Evolutionary conservation across 768 basidiomycete species (phyloP).

Genomic region (Polyporus arcularius): DNA sequence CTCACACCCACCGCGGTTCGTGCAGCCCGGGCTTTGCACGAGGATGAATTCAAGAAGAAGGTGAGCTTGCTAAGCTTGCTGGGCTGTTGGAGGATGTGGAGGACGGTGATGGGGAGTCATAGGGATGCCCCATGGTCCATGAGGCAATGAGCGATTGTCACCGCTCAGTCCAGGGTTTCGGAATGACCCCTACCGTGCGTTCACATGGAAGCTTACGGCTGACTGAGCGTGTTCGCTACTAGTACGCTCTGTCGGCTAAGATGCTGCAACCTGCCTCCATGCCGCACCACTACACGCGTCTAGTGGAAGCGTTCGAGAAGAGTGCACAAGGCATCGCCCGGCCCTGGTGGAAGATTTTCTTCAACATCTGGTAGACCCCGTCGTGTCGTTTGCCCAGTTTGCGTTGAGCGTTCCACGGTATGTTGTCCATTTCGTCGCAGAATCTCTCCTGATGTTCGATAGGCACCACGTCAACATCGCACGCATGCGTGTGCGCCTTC

Average conservation of each 20-base stretch:
- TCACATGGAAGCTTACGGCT: not conserved
- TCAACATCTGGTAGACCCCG: conserved; percentile 63
- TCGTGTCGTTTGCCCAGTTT: not conserved
- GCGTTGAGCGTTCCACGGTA: not conserved
- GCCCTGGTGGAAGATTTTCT: conserved; percentile 85
- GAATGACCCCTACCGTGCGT: not conserved
- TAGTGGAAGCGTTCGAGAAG: conserved; percentile 74
- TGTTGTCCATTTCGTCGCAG: not conserved
- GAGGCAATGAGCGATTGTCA: too few relatives aligned
- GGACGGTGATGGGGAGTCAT: not conserved
- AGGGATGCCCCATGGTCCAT: too few relatives aligned
- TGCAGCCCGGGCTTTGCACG: conserved; percentile 55
- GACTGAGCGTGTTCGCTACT: conserved; percentile 19
- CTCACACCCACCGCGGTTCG: conserved; percentile 62
- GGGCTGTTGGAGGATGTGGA: not conserved
- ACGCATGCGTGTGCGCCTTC: too few relatives aligned
- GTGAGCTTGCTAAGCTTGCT: conserved; percentile 36
- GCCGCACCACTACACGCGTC: conserved; percentile 71
- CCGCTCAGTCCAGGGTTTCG: not conserved
- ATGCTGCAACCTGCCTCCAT: conserved; percentile 69
- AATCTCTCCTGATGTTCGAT: not conserved
- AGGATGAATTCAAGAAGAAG: conserved; percentile 59
- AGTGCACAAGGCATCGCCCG: conserved; percentile 74
- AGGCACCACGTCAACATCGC: not conserved
- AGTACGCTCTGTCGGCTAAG: conserved; percentile 70